Percentiles rank a stretch among this genome's conserved stretches.
Conservation (phyloP, 345 rosid genomes). For the Microthlaspi erraticum region DNA sequence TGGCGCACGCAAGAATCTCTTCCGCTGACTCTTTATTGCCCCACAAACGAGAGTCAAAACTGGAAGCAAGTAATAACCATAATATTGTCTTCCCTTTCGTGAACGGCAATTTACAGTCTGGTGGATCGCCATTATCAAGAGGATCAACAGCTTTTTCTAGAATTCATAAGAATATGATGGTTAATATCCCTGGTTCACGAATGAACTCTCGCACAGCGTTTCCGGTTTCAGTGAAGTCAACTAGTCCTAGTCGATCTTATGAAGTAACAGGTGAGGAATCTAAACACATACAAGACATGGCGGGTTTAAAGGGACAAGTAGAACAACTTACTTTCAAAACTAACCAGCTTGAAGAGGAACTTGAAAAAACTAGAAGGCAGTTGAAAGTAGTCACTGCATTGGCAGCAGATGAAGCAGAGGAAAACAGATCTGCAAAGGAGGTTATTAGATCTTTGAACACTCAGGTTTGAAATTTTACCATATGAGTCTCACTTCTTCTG, state of each 20-base stretch:
- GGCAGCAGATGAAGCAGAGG: conserved; percentile 87
- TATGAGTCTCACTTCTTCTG: too few relatives aligned
- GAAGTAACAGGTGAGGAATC: conserved; percentile 56
- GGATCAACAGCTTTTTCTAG: conserved; percentile 44
- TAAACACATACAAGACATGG: conserved; percentile 62
- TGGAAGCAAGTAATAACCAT: conserved; percentile 42
- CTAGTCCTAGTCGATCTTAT: conserved; percentile 57
- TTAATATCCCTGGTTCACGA: conserved; percentile 52
- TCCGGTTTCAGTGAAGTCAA: conserved; percentile 56
- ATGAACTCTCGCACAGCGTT: conserved; percentile 48
- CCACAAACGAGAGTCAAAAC: conserved; percentile 39
- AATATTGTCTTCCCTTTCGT: conserved; percentile 49
- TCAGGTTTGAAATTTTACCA: conserved; percentile 67
- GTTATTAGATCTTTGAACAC: conserved; percentile 73
- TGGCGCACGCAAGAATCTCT: conserved; percentile 51
- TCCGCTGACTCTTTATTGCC: conserved; percentile 53
- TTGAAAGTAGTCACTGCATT: conserved; percentile 71
- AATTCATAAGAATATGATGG: conserved; percentile 49
- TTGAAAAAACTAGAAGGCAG: conserved; percentile 63
- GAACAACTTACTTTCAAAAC: conserved; percentile 67
- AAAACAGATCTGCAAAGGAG: conserved; percentile 81
- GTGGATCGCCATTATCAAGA: conserved; percentile 45
- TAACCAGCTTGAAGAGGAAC: conserved; percentile 72
- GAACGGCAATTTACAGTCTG: conserved; percentile 47
- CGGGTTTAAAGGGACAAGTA: conserved; percentile 70